Evolutionary conservation across 1,284 basidiomycete species (phyloP).

Genomic region (Irpex lacteus): DNA sequence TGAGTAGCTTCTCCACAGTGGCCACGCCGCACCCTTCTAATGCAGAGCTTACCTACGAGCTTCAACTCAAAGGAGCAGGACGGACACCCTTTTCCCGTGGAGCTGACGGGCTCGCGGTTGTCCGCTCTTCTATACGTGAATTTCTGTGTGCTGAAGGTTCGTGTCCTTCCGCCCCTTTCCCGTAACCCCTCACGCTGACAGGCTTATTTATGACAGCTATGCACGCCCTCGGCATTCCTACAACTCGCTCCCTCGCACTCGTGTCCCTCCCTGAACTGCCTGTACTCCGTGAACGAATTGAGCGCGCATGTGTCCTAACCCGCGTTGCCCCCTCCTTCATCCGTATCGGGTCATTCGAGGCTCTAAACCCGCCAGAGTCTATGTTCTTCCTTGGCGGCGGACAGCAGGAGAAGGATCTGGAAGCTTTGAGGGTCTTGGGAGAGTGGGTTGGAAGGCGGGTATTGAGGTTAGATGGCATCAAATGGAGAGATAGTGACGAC

Average conservation of each 20-base stretch:
- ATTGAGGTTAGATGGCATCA: slow-evolving; percentile 43
- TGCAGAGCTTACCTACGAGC: slow-evolving; percentile 64
- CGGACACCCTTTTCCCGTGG: slow-evolving; percentile 90
- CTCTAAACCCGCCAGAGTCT: slow-evolving; percentile 70
- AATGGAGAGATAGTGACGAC: slow-evolving; percentile 25
- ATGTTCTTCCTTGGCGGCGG: slow-evolving; percentile 72
- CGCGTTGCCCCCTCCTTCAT: slow-evolving; percentile 90
- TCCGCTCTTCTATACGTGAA: slow-evolving; percentile 91
- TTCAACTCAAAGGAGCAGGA: slow-evolving; percentile 94
- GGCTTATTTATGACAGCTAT: slow-evolving; percentile 54
- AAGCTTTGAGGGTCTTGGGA: slow-evolving; percentile 70
- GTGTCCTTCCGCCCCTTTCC: slow-evolving; percentile 9
- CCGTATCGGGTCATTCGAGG: slow-evolving; percentile 90
- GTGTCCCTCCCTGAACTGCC: slow-evolving; percentile 73
- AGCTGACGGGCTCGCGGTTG: slow-evolving; percentile 92
- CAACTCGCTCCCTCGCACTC: slow-evolving; percentile 85
- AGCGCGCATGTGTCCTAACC: slow-evolving; percentile 79
- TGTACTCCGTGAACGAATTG: slow-evolving; percentile 79
- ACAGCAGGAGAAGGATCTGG: slow-evolving; percentile 72
- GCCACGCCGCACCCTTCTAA: slow-evolving; percentile 70
- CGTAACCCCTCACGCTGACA: neutral
- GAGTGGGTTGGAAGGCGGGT: slow-evolving; percentile 69
- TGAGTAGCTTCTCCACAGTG: slow-evolving; percentile 40
- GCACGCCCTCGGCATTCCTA: slow-evolving; percentile 84
- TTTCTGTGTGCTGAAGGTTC: slow-evolving; percentile 85